Evolutionary conservation across 2,329 filamentous ascomycete species (phyloP).

Genomic region (Pyrenophora graminea): DNA sequence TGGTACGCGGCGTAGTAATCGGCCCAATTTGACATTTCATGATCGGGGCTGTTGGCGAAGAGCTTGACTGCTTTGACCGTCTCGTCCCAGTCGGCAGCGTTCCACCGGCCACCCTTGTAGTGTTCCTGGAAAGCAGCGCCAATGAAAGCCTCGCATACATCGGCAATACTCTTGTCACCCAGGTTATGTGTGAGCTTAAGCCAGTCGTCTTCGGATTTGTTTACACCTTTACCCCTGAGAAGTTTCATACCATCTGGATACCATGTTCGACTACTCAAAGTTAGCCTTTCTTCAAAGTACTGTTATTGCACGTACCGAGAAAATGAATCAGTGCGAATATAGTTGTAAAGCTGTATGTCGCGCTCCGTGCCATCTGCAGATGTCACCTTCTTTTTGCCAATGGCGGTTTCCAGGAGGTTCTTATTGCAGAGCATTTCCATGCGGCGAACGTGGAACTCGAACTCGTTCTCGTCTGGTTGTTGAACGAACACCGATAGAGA

Average conservation of each 20-base stretch:
- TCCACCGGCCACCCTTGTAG: constrained; percentile 50
- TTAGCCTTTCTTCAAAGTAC: constrained; percentile 21
- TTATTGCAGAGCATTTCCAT: constrained; percentile 92
- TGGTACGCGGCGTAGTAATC: constrained; percentile 75
- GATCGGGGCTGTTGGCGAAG: constrained; percentile 71
- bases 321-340: constrained; percentile 81
- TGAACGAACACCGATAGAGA: constrained; percentile 82
- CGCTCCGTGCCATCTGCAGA: constrained; percentile 44
- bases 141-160: constrained; percentile 93
- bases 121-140: constrained; percentile 74
- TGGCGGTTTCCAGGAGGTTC: constrained; percentile 79
- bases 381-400: constrained; percentile 42
- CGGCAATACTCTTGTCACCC: constrained; percentile 87
- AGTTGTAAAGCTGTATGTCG: constrained; percentile 67
- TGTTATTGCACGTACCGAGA: constrained; percentile 58
- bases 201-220: constrained; percentile 52
- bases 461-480: constrained; percentile 79
- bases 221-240: constrained; percentile 69
- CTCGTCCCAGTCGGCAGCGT: constrained; percentile 58
- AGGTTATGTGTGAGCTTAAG: constrained; percentile 64
- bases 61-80: constrained; percentile 68
- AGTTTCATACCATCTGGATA: constrained; percentile 81
- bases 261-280: constrained; percentile 69
- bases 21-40: constrained; percentile 68
- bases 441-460: constrained; percentile 83